Percentiles rank a stretch among this genome's conserved stretches.
phyloP scores from a whole-genome alignment of 176 grass and related monocot genomes.

The Cenchrus fungigraminus region DNA sequence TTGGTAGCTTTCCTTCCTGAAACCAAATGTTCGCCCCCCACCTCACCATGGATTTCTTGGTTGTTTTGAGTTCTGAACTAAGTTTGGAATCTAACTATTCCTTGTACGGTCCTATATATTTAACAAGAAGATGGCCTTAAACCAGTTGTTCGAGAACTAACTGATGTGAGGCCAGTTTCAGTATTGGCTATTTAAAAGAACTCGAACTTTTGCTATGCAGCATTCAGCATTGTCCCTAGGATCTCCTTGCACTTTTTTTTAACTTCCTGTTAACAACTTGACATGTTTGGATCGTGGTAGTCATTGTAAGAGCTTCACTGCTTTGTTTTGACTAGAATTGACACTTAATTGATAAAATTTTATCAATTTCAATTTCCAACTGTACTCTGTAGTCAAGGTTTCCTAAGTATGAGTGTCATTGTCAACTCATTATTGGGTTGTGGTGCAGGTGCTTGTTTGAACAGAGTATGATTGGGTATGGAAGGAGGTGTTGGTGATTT shows the following conservation, averaged over 20 bases:
- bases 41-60: not conserved
- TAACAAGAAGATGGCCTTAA: not conserved
- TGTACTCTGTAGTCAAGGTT: not conserved
- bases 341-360: slow-evolving; percentile 7
- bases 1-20: not conserved
- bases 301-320: not conserved
- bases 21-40: not conserved
- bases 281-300: slow-evolving; percentile 11
- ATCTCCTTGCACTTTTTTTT: not conserved
- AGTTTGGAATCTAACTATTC: not conserved
- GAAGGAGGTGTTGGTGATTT: slow-evolving; percentile 55
- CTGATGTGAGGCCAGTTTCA: not conserved
- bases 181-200: not conserved
- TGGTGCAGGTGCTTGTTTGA: slow-evolving; percentile 49
- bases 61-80: not conserved
- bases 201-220: not conserved
- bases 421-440: slow-evolving; percentile 14
- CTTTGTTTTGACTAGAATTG: slow-evolving; percentile 24
- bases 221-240: not conserved
- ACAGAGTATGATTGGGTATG: slow-evolving; percentile 48
- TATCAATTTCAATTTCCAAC: not conserved
- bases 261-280: not conserved
- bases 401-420: not conserved
- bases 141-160: not conserved
- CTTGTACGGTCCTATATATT: not conserved